Conservation (phyloP, 2,329 filamentous ascomycete species). For the Xylariaceae sp. region DNA sequence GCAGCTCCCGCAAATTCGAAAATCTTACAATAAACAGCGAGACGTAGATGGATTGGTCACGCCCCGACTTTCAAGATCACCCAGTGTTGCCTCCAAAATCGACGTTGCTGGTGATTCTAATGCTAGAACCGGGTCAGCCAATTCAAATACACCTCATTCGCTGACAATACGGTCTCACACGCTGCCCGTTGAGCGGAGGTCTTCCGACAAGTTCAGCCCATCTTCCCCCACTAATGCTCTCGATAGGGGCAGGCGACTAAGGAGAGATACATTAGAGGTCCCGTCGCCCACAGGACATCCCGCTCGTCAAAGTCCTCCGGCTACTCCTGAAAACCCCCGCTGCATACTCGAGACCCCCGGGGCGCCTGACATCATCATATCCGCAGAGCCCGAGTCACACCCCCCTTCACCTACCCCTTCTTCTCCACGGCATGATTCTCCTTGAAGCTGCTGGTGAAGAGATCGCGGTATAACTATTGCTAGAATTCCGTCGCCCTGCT, state of each 20-base stretch:
- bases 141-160: conserved; percentile 14
- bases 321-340: conserved; percentile 1
- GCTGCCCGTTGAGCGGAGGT: conserved; percentile 2
- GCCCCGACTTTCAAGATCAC: conserved; percentile 29
- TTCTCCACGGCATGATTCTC: too few species aligned
- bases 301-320: conserved; percentile 10
- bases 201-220: background rate
- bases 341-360: conserved; percentile 5
- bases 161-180: conserved; percentile 16
- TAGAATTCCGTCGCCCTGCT: too few species aligned
- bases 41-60: conserved; percentile 28
- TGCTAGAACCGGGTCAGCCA: conserved; percentile 9
- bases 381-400: conserved; percentile 14
- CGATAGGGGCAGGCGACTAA: conserved; percentile 10
- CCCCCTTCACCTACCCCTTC: background rate
- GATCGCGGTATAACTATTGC: too few species aligned
- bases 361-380: conserved; percentile 21
- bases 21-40: conserved; percentile 33
- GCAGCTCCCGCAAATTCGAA: conserved; percentile 32
- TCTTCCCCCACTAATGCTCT: conserved; percentile 10
- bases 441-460: too few species aligned
- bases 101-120: conserved; percentile 13
- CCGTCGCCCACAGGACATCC: conserved; percentile 16
- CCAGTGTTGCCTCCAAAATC: conserved; percentile 32
- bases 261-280: conserved; percentile 30